These are phyloP conservation scores for Cutaneotrichosporon arboriforme DNA, from an alignment of 1,284 basidiomycete genomes.

Conservation along the genomic window DNA sequence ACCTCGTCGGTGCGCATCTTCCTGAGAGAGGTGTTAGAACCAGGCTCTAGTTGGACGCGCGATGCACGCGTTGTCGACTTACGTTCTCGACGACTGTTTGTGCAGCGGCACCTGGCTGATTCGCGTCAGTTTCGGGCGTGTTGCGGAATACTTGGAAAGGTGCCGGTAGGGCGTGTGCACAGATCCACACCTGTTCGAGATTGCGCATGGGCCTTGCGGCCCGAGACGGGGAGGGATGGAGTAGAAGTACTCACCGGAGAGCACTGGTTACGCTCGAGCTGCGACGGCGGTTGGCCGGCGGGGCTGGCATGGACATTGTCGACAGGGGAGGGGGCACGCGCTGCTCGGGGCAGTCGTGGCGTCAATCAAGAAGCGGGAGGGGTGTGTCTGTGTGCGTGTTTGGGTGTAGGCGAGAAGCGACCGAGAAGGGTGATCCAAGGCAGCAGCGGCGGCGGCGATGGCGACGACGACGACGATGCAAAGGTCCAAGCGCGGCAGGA, in stretches of 20 bases:
- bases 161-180: too few species aligned
- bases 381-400: background rate
- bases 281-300: conserved; percentile 20
- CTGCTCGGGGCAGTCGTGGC: background rate
- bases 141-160: too few species aligned
- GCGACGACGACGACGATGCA: too few species aligned
- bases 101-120: conserved; percentile 40
- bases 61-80: background rate
- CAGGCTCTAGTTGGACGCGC: background rate
- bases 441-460: too few species aligned
- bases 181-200: too few species aligned
- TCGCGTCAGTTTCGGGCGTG: conserved; percentile 6
- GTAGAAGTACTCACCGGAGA: conserved; percentile 28
- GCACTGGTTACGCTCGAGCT: conserved; percentile 37
- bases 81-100: conserved; percentile 21
- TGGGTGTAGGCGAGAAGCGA: too few species aligned
- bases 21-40: background rate
- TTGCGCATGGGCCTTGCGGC: conserved; percentile 1
- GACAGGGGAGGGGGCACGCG: background rate
- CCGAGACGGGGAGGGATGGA: too few species aligned
- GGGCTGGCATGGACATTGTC: conserved; percentile 2
- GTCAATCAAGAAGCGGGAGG: too few species aligned
- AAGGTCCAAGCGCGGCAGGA: too few species aligned
- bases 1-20: conserved; percentile 19
- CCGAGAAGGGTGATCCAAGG: too few species aligned